A percentile compares a stretch with the other conserved stretches of the same genome.
phyloP scores from a whole-genome alignment of 441 rosid species.

The Rhodomyrtus psidioides region DNA sequence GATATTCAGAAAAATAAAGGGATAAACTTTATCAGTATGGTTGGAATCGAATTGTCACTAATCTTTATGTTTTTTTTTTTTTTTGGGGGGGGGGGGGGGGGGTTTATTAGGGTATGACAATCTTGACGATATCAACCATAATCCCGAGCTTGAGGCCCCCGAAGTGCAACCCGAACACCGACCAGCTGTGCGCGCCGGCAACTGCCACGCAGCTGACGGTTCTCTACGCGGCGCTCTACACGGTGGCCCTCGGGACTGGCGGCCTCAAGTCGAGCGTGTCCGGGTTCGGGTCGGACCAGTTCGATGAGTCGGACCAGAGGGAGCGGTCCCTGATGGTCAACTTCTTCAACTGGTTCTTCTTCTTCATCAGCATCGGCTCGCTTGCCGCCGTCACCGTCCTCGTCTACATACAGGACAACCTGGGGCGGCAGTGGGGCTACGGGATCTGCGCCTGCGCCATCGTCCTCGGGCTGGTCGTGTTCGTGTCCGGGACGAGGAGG shows the following conservation, averaged over 20 bases:
- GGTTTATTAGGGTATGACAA: conserved; percentile 55
- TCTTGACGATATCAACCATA: conserved; percentile 76
- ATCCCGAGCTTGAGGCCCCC: conserved; percentile 78
- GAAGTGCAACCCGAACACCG: conserved; percentile 25
- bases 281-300: conserved; percentile 90
- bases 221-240: conserved; percentile 70
- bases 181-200: conserved; percentile 47
- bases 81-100: background rate
- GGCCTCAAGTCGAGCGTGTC: conserved; percentile 94
- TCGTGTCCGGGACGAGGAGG: conserved; percentile 62
- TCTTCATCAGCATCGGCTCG: conserved; percentile 77
- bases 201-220: conserved; percentile 43
- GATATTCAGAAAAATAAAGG: background rate
- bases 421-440: conserved; percentile 84
- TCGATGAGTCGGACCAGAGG: conserved; percentile 54
- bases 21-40: background rate
- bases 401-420: conserved; percentile 78
- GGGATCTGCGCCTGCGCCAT: conserved; percentile 76
- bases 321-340: conserved; percentile 59
- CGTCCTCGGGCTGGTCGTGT: conserved; percentile 36
- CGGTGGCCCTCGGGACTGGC: conserved; percentile 88
- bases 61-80: background rate
- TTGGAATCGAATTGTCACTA: background rate
- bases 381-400: conserved; percentile 74
- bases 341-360: conserved; percentile 92